These are phyloP conservation scores for Cystobasidiaceae sp. DNA, from an alignment of 1,284 basidiomycete genomes.

Conservation along the genomic window DNA sequence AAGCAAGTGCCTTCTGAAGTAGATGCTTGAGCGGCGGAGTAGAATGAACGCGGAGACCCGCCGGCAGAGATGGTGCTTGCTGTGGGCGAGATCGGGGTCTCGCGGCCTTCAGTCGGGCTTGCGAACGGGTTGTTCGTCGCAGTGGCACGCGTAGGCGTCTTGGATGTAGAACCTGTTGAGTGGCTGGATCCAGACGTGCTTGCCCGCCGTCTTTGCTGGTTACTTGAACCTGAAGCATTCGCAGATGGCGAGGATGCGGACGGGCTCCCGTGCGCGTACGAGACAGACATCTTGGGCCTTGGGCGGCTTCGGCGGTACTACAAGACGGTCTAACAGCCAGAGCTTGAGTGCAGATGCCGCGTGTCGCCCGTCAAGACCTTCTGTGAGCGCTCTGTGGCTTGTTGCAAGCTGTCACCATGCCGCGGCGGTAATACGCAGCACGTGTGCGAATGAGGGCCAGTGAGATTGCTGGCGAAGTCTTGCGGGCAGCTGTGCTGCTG, in stretches of 20 bases:
- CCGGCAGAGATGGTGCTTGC: conserved; percentile 12
- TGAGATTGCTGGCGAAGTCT: no score
- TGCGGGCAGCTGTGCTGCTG: no score
- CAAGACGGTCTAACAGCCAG: no score
- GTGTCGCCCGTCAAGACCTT: no score
- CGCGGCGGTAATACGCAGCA: no score
- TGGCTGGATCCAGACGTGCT: neutral
- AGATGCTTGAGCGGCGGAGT: conserved; percentile 14
- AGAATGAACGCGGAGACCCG: conserved; percentile 25
- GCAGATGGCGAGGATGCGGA: neutral
- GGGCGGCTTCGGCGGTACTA: conserved; percentile 38
- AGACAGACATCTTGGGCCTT: no score
- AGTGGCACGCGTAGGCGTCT: neutral
- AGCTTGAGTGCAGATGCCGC: no score
- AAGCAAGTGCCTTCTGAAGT: conserved; percentile 6
- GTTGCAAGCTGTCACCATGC: no score
- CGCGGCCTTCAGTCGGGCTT: neutral
- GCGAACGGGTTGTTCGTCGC: conserved; percentile 3
- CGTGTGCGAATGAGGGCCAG: no score
- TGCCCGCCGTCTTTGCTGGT: neutral
- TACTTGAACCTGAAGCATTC: neutral
- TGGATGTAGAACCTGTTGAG: neutral
- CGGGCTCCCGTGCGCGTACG: no score
- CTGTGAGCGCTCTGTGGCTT: no score
- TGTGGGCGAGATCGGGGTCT: conserved; percentile 1